Conservation (phyloP, 2,329 filamentous ascomycete genomes). For the Penicillium digitatum region DNA sequence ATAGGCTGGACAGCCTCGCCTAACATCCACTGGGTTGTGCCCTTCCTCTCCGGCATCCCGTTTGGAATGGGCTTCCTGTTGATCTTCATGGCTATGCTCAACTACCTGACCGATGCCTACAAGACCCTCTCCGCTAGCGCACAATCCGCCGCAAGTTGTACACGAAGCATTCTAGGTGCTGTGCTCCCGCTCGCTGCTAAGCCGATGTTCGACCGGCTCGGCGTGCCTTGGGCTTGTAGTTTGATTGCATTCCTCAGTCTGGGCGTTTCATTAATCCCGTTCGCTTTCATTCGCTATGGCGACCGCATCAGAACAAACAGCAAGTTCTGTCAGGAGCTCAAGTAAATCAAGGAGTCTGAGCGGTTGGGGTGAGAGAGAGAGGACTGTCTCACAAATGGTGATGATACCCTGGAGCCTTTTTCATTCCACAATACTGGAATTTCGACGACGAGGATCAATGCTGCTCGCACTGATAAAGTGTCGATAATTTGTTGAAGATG, state of each 20-base stretch:
- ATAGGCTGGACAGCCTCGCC: constrained; percentile 33
- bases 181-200: constrained; percentile 54
- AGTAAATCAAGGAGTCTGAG: constrained; percentile 34
- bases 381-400: constrained; percentile 4
- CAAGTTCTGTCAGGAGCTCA: constrained; percentile 42
- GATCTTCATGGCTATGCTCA: constrained; percentile 63
- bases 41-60: constrained; percentile 58
- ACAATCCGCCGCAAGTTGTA: constrained; percentile 52
- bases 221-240: constrained; percentile 44
- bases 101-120: constrained; percentile 65
- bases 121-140: constrained; percentile 61
- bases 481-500: constrained; percentile 19
- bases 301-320: constrained; percentile 39
- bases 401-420: constrained; percentile 11
- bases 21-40: constrained; percentile 41
- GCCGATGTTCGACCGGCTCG: constrained; percentile 42
- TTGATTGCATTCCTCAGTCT: constrained; percentile 41
- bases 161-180: constrained; percentile 52
- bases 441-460: constrained; percentile 18
- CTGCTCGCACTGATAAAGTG: constrained; percentile 20
- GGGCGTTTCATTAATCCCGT: constrained; percentile 40
- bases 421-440: constrained; percentile 10
- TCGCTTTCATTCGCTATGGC: constrained; percentile 44
- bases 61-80: constrained; percentile 61
- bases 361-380: constrained; percentile 21